phyloP scores from a whole-genome alignment of 495 filamentous ascomycete species.

The Xylaria palmicola region DNA sequence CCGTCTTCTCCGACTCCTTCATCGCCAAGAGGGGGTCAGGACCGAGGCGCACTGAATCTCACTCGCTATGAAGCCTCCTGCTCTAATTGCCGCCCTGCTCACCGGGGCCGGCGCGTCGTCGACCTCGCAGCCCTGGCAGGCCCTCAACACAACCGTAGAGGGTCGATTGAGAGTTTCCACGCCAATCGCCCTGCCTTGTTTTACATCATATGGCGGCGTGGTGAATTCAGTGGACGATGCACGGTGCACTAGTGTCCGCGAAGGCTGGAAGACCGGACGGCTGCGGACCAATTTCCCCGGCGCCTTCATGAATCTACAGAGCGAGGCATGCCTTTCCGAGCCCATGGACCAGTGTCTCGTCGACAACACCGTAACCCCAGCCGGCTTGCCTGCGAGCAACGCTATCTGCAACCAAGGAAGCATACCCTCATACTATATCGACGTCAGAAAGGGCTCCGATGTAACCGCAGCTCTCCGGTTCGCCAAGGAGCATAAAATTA shows the following conservation, averaged over 20 bases:
- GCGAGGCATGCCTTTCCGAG: conserved; percentile 38
- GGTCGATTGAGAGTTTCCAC: conserved; percentile 21
- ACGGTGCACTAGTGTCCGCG: conserved; percentile 30
- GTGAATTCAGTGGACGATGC: conserved; percentile 22
- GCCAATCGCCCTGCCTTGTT: conserved; percentile 33
- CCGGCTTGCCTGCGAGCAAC: conserved; percentile 20
- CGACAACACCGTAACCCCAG: conserved; percentile 29
- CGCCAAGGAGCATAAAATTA: conserved; percentile 38
- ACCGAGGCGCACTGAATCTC: not conserved
- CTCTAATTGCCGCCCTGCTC: not conserved
- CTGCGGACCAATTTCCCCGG: conserved; percentile 30
- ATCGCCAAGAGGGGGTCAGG: not conserved
- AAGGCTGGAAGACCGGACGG: conserved; percentile 32
- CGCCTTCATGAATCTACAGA: conserved; percentile 41
- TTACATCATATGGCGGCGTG: conserved; percentile 35
- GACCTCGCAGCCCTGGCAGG: conserved; percentile 9
- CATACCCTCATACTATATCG: conserved; percentile 49
- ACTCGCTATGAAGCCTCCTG: conserved; percentile 5
- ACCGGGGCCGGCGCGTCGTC: not conserved
- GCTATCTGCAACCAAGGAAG: conserved; percentile 27
- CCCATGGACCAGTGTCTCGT: conserved; percentile 39
- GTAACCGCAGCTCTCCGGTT: conserved; percentile 47
- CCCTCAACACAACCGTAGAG: conserved; percentile 22
- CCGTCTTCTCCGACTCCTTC: not conserved
- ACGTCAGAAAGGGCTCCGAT: conserved; percentile 39